These are phyloP conservation scores for Penicillium simplicissimum DNA, from an alignment of 495 filamentous ascomycete species.

Conservation along the genomic window DNA sequence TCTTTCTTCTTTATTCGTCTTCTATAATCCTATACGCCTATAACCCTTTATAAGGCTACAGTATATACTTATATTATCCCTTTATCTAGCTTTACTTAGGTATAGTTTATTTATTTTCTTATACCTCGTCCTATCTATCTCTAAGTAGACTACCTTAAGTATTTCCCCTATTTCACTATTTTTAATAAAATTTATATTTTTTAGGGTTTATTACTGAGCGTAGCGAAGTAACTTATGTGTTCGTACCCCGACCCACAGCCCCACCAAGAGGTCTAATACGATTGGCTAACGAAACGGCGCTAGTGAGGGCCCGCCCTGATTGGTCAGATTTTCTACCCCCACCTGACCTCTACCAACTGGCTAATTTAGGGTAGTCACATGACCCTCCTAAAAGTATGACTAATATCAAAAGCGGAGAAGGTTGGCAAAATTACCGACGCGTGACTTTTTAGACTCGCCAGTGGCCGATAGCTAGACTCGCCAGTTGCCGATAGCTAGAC, in stretches of 20 bases:
- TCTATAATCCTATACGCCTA: too few species aligned
- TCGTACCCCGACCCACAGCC: neutral
- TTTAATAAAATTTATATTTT: too few species aligned
- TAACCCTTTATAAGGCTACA: too few species aligned
- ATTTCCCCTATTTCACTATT: too few species aligned
- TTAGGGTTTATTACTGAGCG: neutral
- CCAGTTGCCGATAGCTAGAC: too few species aligned
- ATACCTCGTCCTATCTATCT: too few species aligned
- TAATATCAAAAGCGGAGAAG: neutral
- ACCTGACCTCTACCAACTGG: neutral
- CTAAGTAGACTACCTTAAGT: too few species aligned
- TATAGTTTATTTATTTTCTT: too few species aligned
- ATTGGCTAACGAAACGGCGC: neutral
- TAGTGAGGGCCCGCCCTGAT: neutral
- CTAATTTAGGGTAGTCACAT: neutral
- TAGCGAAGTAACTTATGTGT: neutral
- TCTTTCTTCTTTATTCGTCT: too few species aligned
- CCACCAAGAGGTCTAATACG: neutral
- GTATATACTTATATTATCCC: too few species aligned
- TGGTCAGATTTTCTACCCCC: neutral
- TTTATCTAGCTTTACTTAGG: too few species aligned
- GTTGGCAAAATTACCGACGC: neutral
- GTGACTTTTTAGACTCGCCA: neutral
- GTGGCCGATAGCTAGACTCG: too few species aligned
- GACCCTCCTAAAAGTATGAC: neutral